Conservation (phyloP, 495 filamentous ascomycete species). For the Hypoxylon fragiforme region DNA sequence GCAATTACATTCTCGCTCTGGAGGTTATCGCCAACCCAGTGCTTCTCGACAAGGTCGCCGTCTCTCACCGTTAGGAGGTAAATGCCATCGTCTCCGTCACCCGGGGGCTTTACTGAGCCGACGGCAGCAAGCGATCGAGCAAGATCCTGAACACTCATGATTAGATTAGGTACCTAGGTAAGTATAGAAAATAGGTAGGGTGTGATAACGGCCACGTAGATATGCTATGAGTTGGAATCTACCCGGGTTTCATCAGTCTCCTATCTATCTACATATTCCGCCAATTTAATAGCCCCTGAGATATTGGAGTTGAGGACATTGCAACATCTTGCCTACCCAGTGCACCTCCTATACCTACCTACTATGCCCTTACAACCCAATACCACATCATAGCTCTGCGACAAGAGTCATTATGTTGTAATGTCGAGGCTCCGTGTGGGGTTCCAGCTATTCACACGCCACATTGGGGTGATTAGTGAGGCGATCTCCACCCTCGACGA, state of each 20-base stretch:
- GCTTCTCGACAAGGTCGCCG: conserved; percentile 22
- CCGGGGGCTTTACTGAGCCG: conserved; percentile 12
- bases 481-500: conserved; percentile 1
- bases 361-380: background rate
- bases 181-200: no score
- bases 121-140: conserved; percentile 19
- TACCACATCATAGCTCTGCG: conserved; percentile 1
- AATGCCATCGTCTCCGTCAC: conserved; percentile 10
- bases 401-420: background rate
- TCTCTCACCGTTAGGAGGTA: conserved; percentile 21
- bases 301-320: no score
- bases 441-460: conserved; percentile 9
- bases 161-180: no score
- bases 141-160: conserved; percentile 25
- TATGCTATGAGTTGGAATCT: background rate
- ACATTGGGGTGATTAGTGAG: conserved; percentile 10
- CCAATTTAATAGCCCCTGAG: no score
- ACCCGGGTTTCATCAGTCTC: background rate
- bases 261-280: no score
- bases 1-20: conserved; percentile 17
- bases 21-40: conserved; percentile 17
- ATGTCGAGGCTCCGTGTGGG: conserved; percentile 9
- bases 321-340: background rate
- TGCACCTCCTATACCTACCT: background rate
- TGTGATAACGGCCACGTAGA: no score